Evolutionary conservation across 2,329 filamentous ascomycete species (phyloP), one percentile per base, ranked within the genome.

Genomic region (Lasiodiplodia sp.): DNA sequence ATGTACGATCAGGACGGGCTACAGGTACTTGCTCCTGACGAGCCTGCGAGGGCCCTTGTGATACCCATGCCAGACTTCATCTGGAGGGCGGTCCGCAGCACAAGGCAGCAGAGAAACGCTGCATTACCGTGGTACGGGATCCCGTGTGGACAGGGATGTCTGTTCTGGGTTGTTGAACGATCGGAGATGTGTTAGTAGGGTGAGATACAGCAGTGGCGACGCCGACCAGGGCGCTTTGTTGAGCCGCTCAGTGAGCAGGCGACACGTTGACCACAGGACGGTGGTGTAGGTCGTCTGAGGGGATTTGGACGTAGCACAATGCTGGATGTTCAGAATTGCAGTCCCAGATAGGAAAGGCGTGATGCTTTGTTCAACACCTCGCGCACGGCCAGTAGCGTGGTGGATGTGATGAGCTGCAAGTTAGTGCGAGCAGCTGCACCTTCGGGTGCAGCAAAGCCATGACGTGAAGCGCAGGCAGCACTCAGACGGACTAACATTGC

Each of bases 31-130:
- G n/a, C 44, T 47, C 44, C 44, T 21, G 44, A n/a, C 44, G n/a
- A 47, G 44, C 44, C 44, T 21, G 44, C 7, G 44, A 47, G 44
- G 7, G 44, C 44, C 44, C 18, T 47, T 47, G 44, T 47, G n/a
- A 10, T n/a, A 47, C 14, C 68, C 47, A 71, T 73, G 25, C 73
- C 73, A 2, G 72, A 71, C 31, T 69, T 56, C 23, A 79, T 76
- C 73, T 44, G 44, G 44, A 47, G 44, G 44, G n/a, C 44, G 44
- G 44, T 6, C 44, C 6, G 34, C 34, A 47, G 57, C 57, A 47
- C 21, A n/a, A 38, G 23, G n/a, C 18, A 47, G 18, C 44, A n/a
- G 44, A 64, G 31, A 10, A 52, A 34, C 60, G 12, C 11, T 37
- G 60, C 40, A 38, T 28, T 16, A 38, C 47, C 5, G 60, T 64